phyloP scores from a whole-genome alignment of 768 basidiomycete species.

The Galerina marginata region DNA sequence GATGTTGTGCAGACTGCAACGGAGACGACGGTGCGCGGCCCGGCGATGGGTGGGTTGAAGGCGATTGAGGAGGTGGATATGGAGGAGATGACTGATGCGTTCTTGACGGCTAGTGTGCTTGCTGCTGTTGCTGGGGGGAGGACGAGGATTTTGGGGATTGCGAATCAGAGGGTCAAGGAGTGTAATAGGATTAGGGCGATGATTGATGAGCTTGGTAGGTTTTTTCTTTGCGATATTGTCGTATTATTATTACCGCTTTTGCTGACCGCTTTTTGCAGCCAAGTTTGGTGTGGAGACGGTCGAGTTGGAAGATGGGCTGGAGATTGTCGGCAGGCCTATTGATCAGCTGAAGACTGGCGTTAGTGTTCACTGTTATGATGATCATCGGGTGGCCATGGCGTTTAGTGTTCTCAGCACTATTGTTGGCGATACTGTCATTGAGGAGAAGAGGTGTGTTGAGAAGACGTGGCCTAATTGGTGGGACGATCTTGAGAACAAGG shows the following conservation, averaged over 20 bases:
- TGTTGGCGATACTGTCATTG: conserved; percentile 76
- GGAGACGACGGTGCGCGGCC: conserved; percentile 92
- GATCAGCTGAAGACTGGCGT: conserved; percentile 67
- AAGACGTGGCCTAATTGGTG: conserved; percentile 99
- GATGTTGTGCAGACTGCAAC: conserved; percentile 84
- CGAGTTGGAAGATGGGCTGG: conserved; percentile 92
- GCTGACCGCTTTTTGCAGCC: conserved; percentile 46
- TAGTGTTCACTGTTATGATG: conserved; percentile 95
- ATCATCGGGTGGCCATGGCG: conserved; percentile 98
- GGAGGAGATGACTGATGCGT: conserved; percentile 99
- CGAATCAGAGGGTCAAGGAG: conserved; percentile 98
- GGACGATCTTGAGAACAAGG: conserved; percentile 97
- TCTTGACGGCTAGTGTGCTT: conserved; percentile 92
- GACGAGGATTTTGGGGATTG: conserved; percentile 91
- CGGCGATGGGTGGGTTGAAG: conserved; percentile 78
- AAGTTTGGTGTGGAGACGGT: conserved; percentile 94
- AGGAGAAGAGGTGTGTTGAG: conserved; percentile 97
- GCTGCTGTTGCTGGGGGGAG: conserved; percentile 80
- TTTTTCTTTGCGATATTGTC: background rate
- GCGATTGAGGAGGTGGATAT: conserved; percentile 91
- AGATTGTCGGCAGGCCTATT: conserved; percentile 81
- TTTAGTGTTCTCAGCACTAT: conserved; percentile 88
- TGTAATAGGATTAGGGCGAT: conserved; percentile 97
- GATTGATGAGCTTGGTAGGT: conserved; percentile 90
- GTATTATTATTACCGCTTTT: background rate